Base-by-base conservation (phyloP, 106 monocot species). In the Amphibolis antarctica region DNA sequence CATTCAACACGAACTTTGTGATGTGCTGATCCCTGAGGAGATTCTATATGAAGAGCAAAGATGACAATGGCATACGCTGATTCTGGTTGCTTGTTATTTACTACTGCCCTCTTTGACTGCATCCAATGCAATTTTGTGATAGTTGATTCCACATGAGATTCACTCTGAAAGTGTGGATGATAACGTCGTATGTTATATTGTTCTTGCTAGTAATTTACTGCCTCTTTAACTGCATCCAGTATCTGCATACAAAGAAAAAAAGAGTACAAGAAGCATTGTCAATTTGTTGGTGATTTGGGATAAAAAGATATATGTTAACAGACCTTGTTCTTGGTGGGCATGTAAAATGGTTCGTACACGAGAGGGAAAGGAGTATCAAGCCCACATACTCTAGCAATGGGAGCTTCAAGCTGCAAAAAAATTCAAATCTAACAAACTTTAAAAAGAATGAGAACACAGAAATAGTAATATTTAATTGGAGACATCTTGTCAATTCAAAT, bases 251-350 rank as follows among this genome's bases (percentile, higher is more conserved):
- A 29, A 61, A 26, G n/a, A 52, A 46, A 44, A 30, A 29, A 61
- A 26, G n/a, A 52, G 28, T 57, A 30, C 28, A 59, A 46, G 13
- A 10, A 12, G 59, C 46, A 46, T 27, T 3, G 22, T 36, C 36
- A 36, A 2, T 36, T 36, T 36, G 36, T 7, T 4, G 7, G 36
- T 56, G 2, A 10, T 10, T 0, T 6, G 23, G 14, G 24, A 56
- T 7, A 10, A 25, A 5, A 56, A 12, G 14, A 14, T 13, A 28
- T 1, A 25, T 27, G 25, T 25, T 26, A 24, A 43, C 51, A 25
- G 28, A 96, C 89, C 89, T 96, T 96, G 77, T 96, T 96, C 76
- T 86, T 86, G 29, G 79, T 96, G 21, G 96, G 86, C 86, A 96
- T 74, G 31, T 86, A 96, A 62, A 96, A 96, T 26, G 83, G 86